Percentiles rank a stretch among this genome's conserved stretches.
phyloP scores from a whole-genome alignment of 2,329 filamentous ascomycete genomes.

The Colletotrichum sp. region DNA sequence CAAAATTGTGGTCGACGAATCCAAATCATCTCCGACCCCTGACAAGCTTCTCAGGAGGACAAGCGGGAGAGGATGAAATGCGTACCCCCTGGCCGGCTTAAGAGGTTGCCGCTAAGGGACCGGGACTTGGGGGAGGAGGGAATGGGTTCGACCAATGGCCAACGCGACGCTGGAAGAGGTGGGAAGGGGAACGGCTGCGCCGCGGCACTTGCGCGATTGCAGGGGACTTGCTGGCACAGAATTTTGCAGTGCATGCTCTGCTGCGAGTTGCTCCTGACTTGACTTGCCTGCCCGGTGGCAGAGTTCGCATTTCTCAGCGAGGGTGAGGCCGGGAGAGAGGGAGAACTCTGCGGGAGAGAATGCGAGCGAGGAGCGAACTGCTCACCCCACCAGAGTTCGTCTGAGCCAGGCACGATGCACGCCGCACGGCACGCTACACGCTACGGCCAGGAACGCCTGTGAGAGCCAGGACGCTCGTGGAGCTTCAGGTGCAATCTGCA shows the following conservation, averaged over 20 bases:
- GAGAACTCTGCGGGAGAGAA: neutral
- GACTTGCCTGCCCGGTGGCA: neutral
- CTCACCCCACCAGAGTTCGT: conserved; percentile 7
- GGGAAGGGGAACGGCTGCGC: neutral
- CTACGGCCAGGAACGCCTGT: neutral
- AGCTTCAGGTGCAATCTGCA: neutral
- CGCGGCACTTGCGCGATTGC: conserved; percentile 7
- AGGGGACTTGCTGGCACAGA: neutral
- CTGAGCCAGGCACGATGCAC: conserved; percentile 1
- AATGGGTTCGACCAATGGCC: neutral
- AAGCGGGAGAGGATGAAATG: neutral
- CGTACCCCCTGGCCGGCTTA: neutral
- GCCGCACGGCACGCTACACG: neutral
- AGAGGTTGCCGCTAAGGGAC: neutral
- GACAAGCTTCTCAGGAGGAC: neutral
- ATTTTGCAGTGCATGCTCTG: neutral
- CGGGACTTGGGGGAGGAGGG: neutral
- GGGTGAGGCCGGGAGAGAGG: neutral
- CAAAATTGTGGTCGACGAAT: neutral
- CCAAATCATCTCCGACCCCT: neutral
- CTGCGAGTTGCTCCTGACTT: neutral
- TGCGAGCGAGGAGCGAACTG: conserved; percentile 1
- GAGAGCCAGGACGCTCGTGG: neutral
- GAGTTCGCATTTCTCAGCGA: neutral
- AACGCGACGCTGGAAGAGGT: neutral